Base-by-base conservation (phyloP, 805 yeast species). In the Candida peoriensis region DNA sequence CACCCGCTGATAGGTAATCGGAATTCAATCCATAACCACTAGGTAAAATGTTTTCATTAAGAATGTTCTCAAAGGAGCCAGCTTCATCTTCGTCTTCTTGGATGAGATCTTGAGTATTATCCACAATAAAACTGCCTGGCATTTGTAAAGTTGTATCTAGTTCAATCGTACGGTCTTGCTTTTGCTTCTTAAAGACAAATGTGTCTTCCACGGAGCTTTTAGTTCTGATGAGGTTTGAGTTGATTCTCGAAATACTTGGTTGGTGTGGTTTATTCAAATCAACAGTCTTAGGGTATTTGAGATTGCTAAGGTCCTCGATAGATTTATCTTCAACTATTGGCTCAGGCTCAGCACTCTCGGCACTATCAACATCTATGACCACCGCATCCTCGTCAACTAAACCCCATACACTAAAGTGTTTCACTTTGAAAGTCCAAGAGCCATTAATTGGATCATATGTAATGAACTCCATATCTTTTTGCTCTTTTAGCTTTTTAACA, bases 371-470 rank as follows among this genome's bases (percentile, higher is more conserved):
- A 43, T 77, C 87, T 27, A 74, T 67, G 24, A 71, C 73, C 11
- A 65, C 78, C 26, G 70, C 76, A 16, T 70, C 77, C 18, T 80
- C 86, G 44, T 78, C 83, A 13, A 81, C 70, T 24, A 93, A 60
- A 6, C 97, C 97, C 96, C 97, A 93, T 6, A 84, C 75, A 63
- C 96, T 87, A 52, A 93, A 93, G 63, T 93, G 98, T 46, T 82
- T 78, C 8, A 89, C 96, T 47, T 68, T 74, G 59, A 86, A 88
- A 1, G 81, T 77, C 87, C 89, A 88, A 5, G 73, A 59, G 23
- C 86, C 85, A 5, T 76, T 73, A 20, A 78, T 67, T 4, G 88
- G 87, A 48, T 83, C 88, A 52, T 80, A 88, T 5, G 88, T 80
- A 11, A 89, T 66, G 53, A 83, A 87, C 42, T 79, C 78, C 79